phyloP scores from a whole-genome alignment of 108 stramenopile species.

The Ochromonas danica region DNA sequence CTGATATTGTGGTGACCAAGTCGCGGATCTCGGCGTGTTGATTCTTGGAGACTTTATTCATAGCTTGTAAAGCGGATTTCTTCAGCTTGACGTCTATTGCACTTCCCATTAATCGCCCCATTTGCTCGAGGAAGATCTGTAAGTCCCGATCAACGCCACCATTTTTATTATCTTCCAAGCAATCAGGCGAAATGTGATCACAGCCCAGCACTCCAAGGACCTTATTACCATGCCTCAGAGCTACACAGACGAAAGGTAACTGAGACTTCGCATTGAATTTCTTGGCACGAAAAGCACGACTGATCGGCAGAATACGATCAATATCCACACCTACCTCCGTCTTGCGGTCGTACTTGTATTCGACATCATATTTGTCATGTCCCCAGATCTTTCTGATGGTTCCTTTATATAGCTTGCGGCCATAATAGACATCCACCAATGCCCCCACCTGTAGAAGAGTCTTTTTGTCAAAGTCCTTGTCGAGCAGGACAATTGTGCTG shows the following conservation, averaged over 20 bases:
- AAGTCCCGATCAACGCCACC: background rate
- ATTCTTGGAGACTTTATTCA: constrained; percentile 8
- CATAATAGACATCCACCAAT: background rate
- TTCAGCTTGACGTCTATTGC: constrained; percentile 1
- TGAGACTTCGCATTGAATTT: background rate
- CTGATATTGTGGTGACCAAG: background rate
- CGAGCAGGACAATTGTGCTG: background rate
- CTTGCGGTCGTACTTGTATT: background rate
- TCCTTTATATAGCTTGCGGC: background rate
- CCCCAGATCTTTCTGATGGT: background rate
- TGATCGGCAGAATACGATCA: background rate
- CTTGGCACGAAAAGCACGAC: background rate
- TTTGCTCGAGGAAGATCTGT: background rate
- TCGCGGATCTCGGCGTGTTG: constrained; percentile 10
- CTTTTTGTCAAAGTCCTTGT: background rate
- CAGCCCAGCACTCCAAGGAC: constrained; percentile 24
- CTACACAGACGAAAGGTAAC: background rate
- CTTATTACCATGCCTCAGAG: background rate
- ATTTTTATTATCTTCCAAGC: too few relatives aligned
- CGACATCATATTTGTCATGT: constrained; percentile 29
- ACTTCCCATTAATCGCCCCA: constrained; percentile 4
- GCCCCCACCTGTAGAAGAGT: background rate
- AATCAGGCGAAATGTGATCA: too few relatives aligned
- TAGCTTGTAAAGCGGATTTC: background rate
- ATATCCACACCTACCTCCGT: constrained; percentile 22